Percentiles rank a stretch among this genome's conserved stretches.
Evolutionary conservation across 805 yeast genomes (phyloP).

Genomic region (Citeromyces matritensis): DNA sequence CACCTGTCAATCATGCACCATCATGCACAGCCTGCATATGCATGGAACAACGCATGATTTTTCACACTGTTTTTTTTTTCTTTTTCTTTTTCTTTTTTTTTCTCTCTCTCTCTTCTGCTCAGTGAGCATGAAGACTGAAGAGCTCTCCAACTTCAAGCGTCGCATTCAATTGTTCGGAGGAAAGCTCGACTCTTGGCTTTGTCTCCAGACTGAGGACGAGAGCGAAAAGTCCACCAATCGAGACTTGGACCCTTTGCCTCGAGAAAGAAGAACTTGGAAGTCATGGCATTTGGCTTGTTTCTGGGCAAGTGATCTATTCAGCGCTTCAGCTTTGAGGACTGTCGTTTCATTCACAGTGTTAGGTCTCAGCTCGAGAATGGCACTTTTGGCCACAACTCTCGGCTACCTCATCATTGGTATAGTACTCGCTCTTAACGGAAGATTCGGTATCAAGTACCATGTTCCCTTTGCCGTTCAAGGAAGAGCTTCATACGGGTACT

Average conservation of each 20-base stretch:
- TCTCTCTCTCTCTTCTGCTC: no score
- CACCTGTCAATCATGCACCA: no score
- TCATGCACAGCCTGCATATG: no score
- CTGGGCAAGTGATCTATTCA: constrained; percentile 20
- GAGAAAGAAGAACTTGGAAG: constrained; percentile 29
- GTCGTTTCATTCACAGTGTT: constrained; percentile 26
- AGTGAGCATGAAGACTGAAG: no score
- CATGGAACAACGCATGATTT: no score
- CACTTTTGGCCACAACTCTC: constrained; percentile 26
- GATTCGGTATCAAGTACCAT: constrained; percentile 33
- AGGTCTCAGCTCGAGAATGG: constrained; percentile 28
- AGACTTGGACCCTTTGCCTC: constrained; percentile 29
- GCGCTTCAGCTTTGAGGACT: constrained; percentile 17
- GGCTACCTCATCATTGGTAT: constrained; percentile 28
- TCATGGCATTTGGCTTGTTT: constrained; percentile 22
- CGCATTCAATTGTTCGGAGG: no score
- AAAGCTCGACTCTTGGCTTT: no score
- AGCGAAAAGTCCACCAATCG: no score
- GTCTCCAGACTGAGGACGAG: no score
- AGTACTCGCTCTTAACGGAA: constrained; percentile 28
- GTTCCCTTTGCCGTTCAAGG: constrained; percentile 30
- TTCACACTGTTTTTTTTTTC: no score
- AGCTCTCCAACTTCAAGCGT: no score
- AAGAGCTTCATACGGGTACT: constrained; percentile 28
- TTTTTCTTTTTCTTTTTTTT: no score